Base-by-base conservation (phyloP, 345 rosid genomes). In the Populus simonii region DNA sequence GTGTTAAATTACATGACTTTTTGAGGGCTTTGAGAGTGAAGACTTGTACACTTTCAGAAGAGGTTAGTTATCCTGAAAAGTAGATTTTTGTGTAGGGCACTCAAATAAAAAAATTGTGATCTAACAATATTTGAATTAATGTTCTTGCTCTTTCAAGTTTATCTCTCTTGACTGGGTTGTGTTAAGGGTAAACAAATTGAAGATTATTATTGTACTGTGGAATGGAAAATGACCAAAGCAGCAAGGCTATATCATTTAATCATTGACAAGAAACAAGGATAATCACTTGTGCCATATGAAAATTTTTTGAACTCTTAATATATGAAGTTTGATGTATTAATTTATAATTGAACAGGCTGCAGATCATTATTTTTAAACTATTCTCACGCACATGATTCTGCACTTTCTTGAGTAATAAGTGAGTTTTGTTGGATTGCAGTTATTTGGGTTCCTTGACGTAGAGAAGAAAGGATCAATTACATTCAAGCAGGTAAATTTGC, bases 381-480 rank as follows among this genome's bases (percentile, higher is more conserved):
- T 12, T 11, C 8, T 36, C 39, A n/a, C 20, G 55, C 27, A 10
- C 27, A 47, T 7, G 38, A 41, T 17, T 31, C 0, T 17, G n/a
- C 23, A 22, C 39, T 68, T 11, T 71, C 20, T 36, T 57, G 68
- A 38, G 68, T 76, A 39, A 43, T 63, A 43, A 27, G 12, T 63
- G 33, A 16, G 2, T 51, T 61, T 62, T 47, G 33, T 62, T 70
- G 36, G 75, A 57, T 35, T 90, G 78, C 86, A 96, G 98, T 86
- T 96, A 72, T 96, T 96, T 70, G 86, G 87, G 65, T 92, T 96
- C 88, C 62, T 96, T 71, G 99, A 96, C 79, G 87, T 89, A 47
- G 98, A 93, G 82, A 91, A 89, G 82, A 78, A 57, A 4, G 97
- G 94, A 70, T 86, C 91, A 65, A 91, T 92, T 86, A 89, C 95